Base-by-base conservation (phyloP, 192 early-diverging fungal genomes). In the Backusella liffmaniae region DNA sequence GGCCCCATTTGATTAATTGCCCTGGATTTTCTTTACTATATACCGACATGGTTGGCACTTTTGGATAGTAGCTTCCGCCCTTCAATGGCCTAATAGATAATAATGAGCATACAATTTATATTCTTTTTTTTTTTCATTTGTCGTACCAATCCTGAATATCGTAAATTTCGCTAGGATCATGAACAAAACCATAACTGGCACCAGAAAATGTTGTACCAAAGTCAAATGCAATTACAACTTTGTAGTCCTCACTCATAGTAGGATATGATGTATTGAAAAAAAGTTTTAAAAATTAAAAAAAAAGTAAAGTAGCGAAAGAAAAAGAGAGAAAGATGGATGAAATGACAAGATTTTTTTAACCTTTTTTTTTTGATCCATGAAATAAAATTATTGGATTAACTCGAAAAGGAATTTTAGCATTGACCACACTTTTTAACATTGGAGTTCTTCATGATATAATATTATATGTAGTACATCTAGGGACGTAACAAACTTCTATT, bases 171-270 rank as follows among this genome's bases (percentile, higher is more conserved):
- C 74, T 83, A 8, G 6, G 34, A 21, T 86, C 77, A 26, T 84
- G 80, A 35, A 74, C 75, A 51, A 82, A 80, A 6, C 84, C 84
- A 76, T 84, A 87, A 18, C 84, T 81, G 7, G 81, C 82, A 23
- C 86, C 86, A 0, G 86, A 85, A 42, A 74, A 87, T 6, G 86
- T 87, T 2, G 86, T 87, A 56, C 86, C 86, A 81, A 76, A 70
- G 44, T 81, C 81, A 71, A 77, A 83, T 5, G 73, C 73, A 49
- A 82, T 68, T 3, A 82, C 68, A 4, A 82, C 70, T 56, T 75
- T 78, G 56, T 78, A 82, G 5, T 56, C 51, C 21, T 8, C 21
- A 56, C 4, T 8, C 51, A 56, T 56, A 4, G 5, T 10, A 21
- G 6, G 6, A 53, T 56, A 4, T 21, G 6, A n/a, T 51, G 37